These are phyloP conservation scores for Penicillium sp. DNA, from an alignment of 2,329 filamentous ascomycete genomes.

Conservation along the genomic window DNA sequence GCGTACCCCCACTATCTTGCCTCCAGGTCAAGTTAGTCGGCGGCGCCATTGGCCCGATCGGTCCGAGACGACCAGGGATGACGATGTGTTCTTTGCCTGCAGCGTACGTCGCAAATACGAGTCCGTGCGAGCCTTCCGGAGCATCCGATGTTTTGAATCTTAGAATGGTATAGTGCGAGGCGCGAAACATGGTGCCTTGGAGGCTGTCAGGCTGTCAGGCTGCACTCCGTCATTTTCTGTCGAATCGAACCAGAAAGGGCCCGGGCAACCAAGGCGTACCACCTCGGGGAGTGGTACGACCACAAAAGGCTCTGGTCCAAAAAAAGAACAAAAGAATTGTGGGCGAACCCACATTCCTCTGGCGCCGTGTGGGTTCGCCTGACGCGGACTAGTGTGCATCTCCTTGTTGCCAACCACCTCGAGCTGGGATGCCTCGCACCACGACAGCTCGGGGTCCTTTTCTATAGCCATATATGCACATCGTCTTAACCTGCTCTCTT, in stretches of 20 bases:
- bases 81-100: constrained; percentile 8
- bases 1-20: background rate
- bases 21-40: background rate
- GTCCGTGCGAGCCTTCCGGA: constrained; percentile 16
- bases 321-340: background rate
- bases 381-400: constrained; percentile 2
- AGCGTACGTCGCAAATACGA: constrained; percentile 14
- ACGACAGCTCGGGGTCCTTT: background rate
- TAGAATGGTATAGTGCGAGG: background rate
- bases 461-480: background rate
- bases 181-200: background rate
- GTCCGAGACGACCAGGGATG: constrained; percentile 4
- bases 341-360: background rate
- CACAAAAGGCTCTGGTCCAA: background rate
- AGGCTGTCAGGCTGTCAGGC: background rate
- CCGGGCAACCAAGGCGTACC: background rate
- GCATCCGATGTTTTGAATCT: constrained; percentile 7
- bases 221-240: background rate
- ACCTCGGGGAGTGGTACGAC: background rate
- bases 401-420: too few relatives aligned
- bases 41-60: constrained; percentile 11
- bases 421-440: background rate
- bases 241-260: background rate
- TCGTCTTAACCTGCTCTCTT: background rate
- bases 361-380: constrained; percentile 5